Evolutionary conservation across 495 filamentous ascomycete species (phyloP).

Genomic region (Aspergillus sclerotiicarbonarius): DNA sequence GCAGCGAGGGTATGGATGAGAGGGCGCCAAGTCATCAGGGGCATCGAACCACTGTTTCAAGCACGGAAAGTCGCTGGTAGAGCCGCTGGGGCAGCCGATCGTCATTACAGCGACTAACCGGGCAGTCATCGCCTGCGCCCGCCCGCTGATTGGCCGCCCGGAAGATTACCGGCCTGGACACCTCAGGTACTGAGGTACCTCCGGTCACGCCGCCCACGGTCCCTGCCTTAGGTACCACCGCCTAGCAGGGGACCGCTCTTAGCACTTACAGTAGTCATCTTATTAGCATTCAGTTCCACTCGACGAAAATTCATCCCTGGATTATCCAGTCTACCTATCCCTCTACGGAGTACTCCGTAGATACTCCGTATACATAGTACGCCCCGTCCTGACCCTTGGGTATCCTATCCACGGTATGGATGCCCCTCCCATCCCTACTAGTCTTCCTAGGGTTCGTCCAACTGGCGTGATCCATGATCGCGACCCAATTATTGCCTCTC

Average conservation of each 20-base stretch:
- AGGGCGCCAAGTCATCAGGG: slow-evolving; percentile 17
- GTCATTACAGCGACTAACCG: slow-evolving; percentile 15
- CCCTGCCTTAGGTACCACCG: slow-evolving; percentile 7
- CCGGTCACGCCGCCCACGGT: neutral
- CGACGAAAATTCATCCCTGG: too few relatives aligned
- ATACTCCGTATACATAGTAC: too few relatives aligned
- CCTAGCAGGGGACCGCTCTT: neutral
- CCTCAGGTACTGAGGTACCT: slow-evolving; percentile 2
- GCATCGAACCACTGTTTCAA: slow-evolving; percentile 22
- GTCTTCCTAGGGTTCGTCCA: neutral
- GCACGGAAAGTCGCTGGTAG: slow-evolving; percentile 10
- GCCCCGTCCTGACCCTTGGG: too few relatives aligned
- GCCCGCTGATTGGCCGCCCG: slow-evolving; percentile 1
- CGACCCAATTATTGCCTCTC: neutral
- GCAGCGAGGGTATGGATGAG: neutral
- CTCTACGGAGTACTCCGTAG: too few relatives aligned
- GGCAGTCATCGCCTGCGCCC: slow-evolving; percentile 5
- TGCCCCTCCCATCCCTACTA: too few relatives aligned
- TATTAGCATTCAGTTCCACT: too few relatives aligned
- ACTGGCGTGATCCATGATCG: neutral
- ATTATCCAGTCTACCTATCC: too few relatives aligned
- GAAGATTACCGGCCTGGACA: slow-evolving; percentile 6
- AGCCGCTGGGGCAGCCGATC: slow-evolving; percentile 21
- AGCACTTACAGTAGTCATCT: neutral
- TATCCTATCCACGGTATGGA: too few relatives aligned